phyloP scores from a whole-genome alignment of 75 land plant species.

The Selaginella tamariscina region DNA sequence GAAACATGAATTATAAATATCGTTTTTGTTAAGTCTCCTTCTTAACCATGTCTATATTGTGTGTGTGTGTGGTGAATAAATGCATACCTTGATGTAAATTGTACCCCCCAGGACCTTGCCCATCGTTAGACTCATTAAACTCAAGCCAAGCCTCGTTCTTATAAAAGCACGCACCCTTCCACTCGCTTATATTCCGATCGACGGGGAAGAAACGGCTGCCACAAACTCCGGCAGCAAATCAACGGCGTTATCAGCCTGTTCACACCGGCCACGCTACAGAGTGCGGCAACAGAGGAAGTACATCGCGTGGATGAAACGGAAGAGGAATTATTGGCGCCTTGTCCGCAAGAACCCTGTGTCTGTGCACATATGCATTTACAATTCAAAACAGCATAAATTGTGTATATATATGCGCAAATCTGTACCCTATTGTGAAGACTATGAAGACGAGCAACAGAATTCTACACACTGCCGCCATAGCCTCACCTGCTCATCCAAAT shows the following conservation, averaged over 20 bases:
- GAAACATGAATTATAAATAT: not conserved
- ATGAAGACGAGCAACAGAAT: no score
- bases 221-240: slow-evolving; percentile 78
- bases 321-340: no score
- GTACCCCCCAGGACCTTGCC: slow-evolving; percentile 42
- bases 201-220: slow-evolving; percentile 47
- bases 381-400: no score
- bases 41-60: not conserved
- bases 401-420: no score
- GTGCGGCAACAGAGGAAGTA: slow-evolving; percentile 69
- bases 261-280: slow-evolving; percentile 79
- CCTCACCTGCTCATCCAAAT: no score
- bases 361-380: no score
- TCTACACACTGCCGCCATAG: no score
- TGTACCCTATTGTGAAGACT: no score
- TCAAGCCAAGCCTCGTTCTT: slow-evolving; percentile 68
- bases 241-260: slow-evolving; percentile 61
- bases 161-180: slow-evolving; percentile 90
- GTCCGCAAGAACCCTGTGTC: no score
- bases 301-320: slow-evolving; percentile 58
- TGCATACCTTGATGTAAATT: slow-evolving; percentile 50
- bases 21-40: not conserved
- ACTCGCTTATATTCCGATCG: slow-evolving; percentile 25
- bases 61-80: not conserved
- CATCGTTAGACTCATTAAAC: slow-evolving; percentile 25